Conservation (phyloP, 2,329 filamentous ascomycete species). For the Nothopassalora personata region DNA sequence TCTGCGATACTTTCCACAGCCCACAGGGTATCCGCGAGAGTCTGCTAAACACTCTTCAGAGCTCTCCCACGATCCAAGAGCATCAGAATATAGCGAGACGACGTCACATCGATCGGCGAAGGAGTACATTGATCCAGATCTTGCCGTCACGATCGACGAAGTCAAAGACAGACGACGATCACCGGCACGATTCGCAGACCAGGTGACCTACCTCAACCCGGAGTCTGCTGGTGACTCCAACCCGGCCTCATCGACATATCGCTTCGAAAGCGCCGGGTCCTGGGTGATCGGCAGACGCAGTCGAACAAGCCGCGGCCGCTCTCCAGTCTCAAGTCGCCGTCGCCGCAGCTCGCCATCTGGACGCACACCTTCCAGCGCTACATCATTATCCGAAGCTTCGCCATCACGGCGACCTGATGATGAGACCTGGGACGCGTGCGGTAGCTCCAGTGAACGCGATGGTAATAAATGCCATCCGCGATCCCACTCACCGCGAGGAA, state of each 20-base stretch:
- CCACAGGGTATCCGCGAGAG: slow-evolving; percentile 12
- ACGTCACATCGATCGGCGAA: slow-evolving; percentile 40
- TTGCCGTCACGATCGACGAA: slow-evolving; percentile 41
- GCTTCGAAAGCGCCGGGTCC: slow-evolving; percentile 40
- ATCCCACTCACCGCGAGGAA: background rate
- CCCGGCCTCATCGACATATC: slow-evolving; percentile 40
- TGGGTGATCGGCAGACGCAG: slow-evolving; percentile 37
- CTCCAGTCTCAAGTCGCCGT: slow-evolving; percentile 31
- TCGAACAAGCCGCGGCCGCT: slow-evolving; percentile 26
- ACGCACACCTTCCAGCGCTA: slow-evolving; percentile 27
- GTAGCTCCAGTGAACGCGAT: background rate
- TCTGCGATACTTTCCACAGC: slow-evolving; percentile 59
- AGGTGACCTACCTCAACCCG: slow-evolving; percentile 30
- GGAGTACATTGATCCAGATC: slow-evolving; percentile 44
- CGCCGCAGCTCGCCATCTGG: slow-evolving; percentile 33
- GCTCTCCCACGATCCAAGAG: slow-evolving; percentile 16
- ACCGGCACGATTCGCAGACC: slow-evolving; percentile 7
- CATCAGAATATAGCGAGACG: slow-evolving; percentile 36
- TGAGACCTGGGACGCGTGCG: background rate
- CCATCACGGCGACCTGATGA: background rate
- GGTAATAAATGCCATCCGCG: no score
- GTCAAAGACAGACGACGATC: slow-evolving; percentile 29
- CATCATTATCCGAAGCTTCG: slow-evolving; percentile 20
- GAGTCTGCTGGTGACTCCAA: slow-evolving; percentile 31
- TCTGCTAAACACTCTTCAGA: slow-evolving; percentile 8